Conservation (phyloP, 352 stramenopile genomes). For the Phytophthora podocarpi region DNA sequence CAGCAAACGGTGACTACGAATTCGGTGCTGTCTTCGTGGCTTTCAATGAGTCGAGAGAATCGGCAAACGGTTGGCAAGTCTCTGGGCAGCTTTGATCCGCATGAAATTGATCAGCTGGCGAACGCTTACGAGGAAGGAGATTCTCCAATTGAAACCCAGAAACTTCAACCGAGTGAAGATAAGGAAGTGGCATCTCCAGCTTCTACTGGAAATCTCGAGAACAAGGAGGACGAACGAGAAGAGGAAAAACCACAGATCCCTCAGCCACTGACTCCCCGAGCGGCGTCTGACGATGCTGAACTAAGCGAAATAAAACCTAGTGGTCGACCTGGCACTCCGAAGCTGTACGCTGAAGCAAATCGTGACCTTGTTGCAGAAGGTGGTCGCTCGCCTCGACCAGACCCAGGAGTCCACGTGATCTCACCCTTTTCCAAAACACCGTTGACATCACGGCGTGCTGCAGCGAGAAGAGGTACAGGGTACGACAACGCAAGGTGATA, state of each 20-base stretch:
- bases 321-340: slow-evolving; percentile 14
- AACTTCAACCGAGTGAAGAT: not conserved
- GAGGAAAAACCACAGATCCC: slow-evolving; percentile 14
- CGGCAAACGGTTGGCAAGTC: slow-evolving; percentile 9
- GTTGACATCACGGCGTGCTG: slow-evolving; percentile 53
- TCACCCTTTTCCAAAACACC: slow-evolving; percentile 74
- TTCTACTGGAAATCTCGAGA: too few species aligned
- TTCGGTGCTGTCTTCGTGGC: slow-evolving; percentile 17
- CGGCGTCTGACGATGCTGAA: not conserved
- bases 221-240: slow-evolving; percentile 6
- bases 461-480: slow-evolving; percentile 44
- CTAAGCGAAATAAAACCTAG: slow-evolving; percentile 8
- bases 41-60: slow-evolving; percentile 18
- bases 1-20: slow-evolving; percentile 3
- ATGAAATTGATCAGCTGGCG: slow-evolving; percentile 59
- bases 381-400: slow-evolving; percentile 51
- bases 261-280: slow-evolving; percentile 19
- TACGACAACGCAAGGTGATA: slow-evolving; percentile 67
- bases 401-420: slow-evolving; percentile 43
- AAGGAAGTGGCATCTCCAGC: not conserved
- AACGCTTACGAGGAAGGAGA: slow-evolving; percentile 62
- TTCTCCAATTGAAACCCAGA: slow-evolving; percentile 7
- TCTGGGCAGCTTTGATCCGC: slow-evolving; percentile 40
- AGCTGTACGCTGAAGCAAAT: slow-evolving; percentile 5
- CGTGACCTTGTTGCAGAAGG: slow-evolving; percentile 12